Base-by-base conservation (phyloP, 352 stramenopile genomes). In the Phytophthora constricta region DNA sequence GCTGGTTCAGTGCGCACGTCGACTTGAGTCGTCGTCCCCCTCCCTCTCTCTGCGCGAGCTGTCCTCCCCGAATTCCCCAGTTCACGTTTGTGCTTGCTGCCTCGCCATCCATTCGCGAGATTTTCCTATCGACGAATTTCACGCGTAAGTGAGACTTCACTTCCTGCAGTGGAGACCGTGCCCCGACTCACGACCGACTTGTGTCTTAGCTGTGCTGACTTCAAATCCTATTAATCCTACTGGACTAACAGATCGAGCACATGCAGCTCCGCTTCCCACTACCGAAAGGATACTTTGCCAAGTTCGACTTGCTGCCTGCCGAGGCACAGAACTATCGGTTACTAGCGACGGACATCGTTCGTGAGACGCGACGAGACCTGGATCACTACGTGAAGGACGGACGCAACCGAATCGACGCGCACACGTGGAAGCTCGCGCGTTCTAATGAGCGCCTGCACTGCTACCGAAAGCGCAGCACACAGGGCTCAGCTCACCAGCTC, bases 181-280 rank as follows among this genome's bases (percentile, higher is more conserved):
- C n/a, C 54, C 14, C 25, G 8, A 14, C 13, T 20, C 25, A 48
- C 47, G 10, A 25, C 34, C 34, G 34, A 42, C 34, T n/a, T n/a
- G n/a, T 19, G 34, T 42, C 34, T 42, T 16, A 42, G 11, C 34
- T 42, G 14, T 42, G 34, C 34, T n/a, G n/a, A n/a, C n/a, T n/a
- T n/a, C n/a, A n/a, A n/a, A n/a, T n/a, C n/a, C n/a, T n/a, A 42
- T 42, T 13, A 4, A 13, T 37, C 31, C 31, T 13, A 13, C 31
- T 13, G 31, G 7, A 37, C 7, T 45, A 33, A 50, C 5, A 42
- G 23, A 31, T 13, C 31, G 25, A 25, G 39, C 25, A n/a, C 53
- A 91, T 92, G 84, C 81, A 88, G 34, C 84, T 90, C 58, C 82
- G 82, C 39, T 92, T 92, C 73, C 84, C 84, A 19, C 58, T 92